A percentile compares a stretch with the other conserved stretches of the same genome.
These are phyloP conservation scores for Annona squamosa DNA, from an alignment of 164 flowering plant genomes.

Conservation along the genomic window DNA sequence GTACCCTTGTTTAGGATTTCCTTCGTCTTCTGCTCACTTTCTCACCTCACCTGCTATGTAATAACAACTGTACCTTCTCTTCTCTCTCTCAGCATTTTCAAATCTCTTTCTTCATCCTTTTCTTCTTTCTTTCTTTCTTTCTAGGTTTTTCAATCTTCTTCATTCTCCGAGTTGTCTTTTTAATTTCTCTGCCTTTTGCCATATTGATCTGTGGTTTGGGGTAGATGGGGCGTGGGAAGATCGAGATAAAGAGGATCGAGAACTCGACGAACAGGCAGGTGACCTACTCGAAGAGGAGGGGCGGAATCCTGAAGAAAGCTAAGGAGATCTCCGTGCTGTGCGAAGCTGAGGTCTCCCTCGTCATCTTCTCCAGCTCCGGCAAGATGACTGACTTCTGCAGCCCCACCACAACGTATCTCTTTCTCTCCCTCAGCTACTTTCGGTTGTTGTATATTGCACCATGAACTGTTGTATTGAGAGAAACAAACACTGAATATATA, in stretches of 20 bases:
- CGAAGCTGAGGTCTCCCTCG: constrained; percentile 71
- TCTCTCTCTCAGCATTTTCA: constrained; percentile 17
- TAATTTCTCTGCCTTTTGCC: neutral
- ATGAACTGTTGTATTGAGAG: neutral
- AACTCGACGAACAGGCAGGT: constrained; percentile 74
- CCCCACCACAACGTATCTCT: constrained; percentile 44
- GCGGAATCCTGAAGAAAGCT: constrained; percentile 75
- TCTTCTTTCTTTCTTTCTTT: neutral
- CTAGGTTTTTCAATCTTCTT: constrained; percentile 4
- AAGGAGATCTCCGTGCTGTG: constrained; percentile 68
- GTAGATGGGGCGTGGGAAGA: constrained; percentile 72
- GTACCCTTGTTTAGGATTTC: constrained; percentile 1
- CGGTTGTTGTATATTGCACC: neutral
- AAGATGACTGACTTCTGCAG: constrained; percentile 57
- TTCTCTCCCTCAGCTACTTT: neutral
- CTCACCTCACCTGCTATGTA: neutral
- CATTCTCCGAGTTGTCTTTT: neutral
- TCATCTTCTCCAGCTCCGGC: constrained; percentile 55
- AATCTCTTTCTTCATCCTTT: neutral
- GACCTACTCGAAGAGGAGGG: constrained; percentile 71
- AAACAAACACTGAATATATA: neutral
- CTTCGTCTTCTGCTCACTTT: neutral
- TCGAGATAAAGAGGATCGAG: constrained; percentile 86
- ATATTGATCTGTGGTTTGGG: no score
- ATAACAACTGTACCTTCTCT: neutral